These are phyloP conservation scores for Graphium sp. DNA, from an alignment of 2,329 filamentous ascomycete genomes.

Conservation along the genomic window DNA sequence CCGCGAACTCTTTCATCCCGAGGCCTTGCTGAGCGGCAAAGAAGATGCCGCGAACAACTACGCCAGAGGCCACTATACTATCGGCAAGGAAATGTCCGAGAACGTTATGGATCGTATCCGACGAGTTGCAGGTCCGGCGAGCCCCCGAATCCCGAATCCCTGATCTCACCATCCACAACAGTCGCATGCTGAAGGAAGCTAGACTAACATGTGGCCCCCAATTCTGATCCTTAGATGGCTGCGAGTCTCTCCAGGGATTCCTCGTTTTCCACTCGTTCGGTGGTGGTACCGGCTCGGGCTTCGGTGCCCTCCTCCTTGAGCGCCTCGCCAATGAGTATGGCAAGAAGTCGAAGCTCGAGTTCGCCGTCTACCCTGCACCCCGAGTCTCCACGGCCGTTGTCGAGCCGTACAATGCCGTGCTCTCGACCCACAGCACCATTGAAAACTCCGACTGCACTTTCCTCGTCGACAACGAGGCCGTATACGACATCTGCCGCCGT, in stretches of 20 bases:
- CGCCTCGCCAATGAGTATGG: constrained; percentile 57
- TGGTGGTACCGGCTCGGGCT: constrained; percentile 56
- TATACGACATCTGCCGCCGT: constrained; percentile 60
- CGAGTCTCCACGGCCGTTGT: constrained; percentile 55
- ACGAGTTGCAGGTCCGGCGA: constrained; percentile 44
- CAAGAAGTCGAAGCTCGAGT: constrained; percentile 66
- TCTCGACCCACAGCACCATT: constrained; percentile 60
- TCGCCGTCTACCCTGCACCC: constrained; percentile 55
- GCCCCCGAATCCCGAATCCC: too few relatives aligned
- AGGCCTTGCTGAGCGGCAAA: constrained; percentile 57
- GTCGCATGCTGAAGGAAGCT: constrained; percentile 2
- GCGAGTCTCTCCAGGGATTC: constrained; percentile 56
- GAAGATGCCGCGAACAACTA: constrained; percentile 68
- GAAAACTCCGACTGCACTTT: constrained; percentile 70
- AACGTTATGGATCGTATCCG: constrained; percentile 53
- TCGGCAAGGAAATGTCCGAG: constrained; percentile 63
- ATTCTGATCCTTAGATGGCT: constrained; percentile 42
- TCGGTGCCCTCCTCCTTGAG: constrained; percentile 55
- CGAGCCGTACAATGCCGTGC: constrained; percentile 58
- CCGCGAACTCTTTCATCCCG: constrained; percentile 55
- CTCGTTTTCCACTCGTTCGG: constrained; percentile 62
- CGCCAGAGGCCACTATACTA: constrained; percentile 59
- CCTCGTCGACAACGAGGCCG: constrained; percentile 58
- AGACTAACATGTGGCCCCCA: constrained; percentile 7
- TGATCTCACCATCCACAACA: too few relatives aligned